phyloP scores from a whole-genome alignment of 768 basidiomycete genomes.

The Boletellus emodensis region DNA sequence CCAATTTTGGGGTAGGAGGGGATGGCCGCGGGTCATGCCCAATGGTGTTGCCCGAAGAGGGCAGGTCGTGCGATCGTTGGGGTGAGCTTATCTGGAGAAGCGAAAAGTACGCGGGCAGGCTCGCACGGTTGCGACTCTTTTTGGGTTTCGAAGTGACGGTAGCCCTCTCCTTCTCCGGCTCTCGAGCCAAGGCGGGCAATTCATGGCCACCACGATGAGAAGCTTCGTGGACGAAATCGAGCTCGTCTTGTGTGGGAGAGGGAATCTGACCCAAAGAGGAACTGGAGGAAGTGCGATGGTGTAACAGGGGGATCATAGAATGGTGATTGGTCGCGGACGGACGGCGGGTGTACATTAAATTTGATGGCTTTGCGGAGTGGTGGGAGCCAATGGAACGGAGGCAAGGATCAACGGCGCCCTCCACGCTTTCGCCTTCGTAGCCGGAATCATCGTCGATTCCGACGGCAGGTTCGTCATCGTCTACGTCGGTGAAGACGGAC shows the following conservation, averaged over 20 bases:
- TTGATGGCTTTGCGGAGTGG: slow-evolving; percentile 37
- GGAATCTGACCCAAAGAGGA: slow-evolving; percentile 30
- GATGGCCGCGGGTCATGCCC: slow-evolving; percentile 40
- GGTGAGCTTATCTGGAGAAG: slow-evolving; percentile 53
- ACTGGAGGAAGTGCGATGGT: slow-evolving; percentile 47
- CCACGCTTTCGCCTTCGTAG: slow-evolving; percentile 29
- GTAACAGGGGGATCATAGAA: slow-evolving; percentile 54
- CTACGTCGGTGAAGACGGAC: slow-evolving; percentile 62
- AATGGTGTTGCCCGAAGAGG: slow-evolving; percentile 46
- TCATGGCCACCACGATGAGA: slow-evolving; percentile 27
- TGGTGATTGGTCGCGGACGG: slow-evolving; percentile 70
- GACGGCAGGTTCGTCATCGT: slow-evolving; percentile 42
- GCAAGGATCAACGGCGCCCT: slow-evolving; percentile 37
- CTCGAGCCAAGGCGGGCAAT: slow-evolving; percentile 27
- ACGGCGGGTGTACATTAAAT: slow-evolving; percentile 61
- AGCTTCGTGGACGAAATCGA: slow-evolving; percentile 36
- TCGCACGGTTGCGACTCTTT: slow-evolving; percentile 62
- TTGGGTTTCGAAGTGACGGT: slow-evolving; percentile 39
- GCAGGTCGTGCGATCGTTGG: slow-evolving; percentile 35
- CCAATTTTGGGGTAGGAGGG: slow-evolving; percentile 58
- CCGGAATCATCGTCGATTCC: slow-evolving; percentile 34
- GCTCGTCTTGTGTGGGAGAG: slow-evolving; percentile 43
- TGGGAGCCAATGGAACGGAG: slow-evolving; percentile 40
- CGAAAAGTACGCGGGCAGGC: slow-evolving; percentile 73
- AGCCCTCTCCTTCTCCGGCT: slow-evolving; percentile 22